phyloP scores from a whole-genome alignment of 768 basidiomycete genomes.

The Psilocybe subaeruginosa region DNA sequence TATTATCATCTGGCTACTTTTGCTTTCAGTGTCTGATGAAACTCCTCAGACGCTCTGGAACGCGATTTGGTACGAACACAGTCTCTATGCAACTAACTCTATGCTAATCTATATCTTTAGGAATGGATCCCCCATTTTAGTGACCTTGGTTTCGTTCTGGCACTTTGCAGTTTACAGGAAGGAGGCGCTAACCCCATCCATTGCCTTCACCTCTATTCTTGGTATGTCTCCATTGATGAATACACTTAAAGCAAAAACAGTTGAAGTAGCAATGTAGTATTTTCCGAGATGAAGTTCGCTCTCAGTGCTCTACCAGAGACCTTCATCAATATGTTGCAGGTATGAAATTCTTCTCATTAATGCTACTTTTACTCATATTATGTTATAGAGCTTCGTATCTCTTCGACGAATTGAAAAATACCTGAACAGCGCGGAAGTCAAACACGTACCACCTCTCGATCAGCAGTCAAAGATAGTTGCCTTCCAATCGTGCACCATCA shows the following conservation, averaged over 20 bases:
- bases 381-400: conserved; percentile 71
- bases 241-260: conserved; percentile 28
- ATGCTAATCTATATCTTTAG: conserved; percentile 51
- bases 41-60: conserved; percentile 44
- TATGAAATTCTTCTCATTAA: conserved; percentile 41
- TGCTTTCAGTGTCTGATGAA: background rate
- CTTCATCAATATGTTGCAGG: conserved; percentile 88
- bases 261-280: conserved; percentile 57
- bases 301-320: conserved; percentile 90
- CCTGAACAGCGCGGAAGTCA: conserved; percentile 73
- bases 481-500: conserved; percentile 84
- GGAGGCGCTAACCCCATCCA: conserved; percentile 75
- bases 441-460: conserved; percentile 9
- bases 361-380: background rate
- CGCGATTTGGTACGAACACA: conserved; percentile 41
- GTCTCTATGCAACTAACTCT: conserved; percentile 32
- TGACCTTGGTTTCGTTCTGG: conserved; percentile 66
- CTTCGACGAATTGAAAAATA: conserved; percentile 92
- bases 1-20: conserved; percentile 27
- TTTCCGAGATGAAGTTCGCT: conserved; percentile 86
- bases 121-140: conserved; percentile 70
- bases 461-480: conserved; percentile 61
- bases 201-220: conserved; percentile 79
- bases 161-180: conserved; percentile 75
- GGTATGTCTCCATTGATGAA: conserved; percentile 28